These are phyloP conservation scores for Cutaneotrichosporon sp. DNA, from an alignment of 1,284 basidiomycete genomes.

Conservation along the genomic window DNA sequence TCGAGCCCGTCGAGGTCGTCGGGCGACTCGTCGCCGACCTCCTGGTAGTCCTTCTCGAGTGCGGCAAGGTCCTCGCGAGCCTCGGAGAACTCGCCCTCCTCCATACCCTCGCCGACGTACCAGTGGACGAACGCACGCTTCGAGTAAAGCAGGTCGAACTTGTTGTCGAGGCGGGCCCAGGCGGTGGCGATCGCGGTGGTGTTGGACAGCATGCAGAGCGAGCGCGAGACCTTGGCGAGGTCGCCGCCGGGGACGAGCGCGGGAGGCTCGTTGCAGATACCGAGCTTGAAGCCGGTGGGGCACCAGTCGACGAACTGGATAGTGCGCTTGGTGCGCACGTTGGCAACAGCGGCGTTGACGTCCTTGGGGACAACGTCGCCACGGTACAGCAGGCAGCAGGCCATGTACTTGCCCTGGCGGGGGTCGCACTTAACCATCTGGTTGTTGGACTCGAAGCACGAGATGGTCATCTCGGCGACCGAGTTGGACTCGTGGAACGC, in stretches of 20 bases:
- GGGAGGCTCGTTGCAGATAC: constrained; percentile 94
- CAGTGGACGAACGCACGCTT: constrained; percentile 89
- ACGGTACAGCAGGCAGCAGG: constrained; percentile 82
- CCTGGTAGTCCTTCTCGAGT: constrained; percentile 93
- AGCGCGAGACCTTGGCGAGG: constrained; percentile 87
- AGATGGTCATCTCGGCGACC: constrained; percentile 96
- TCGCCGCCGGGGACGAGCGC: constrained; percentile 89
- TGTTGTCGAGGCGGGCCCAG: constrained; percentile 95
- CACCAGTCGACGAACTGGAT: constrained; percentile 97
- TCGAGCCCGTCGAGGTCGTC: too few species aligned
- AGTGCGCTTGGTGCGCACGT: constrained; percentile 93
- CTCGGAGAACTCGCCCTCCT: constrained; percentile 97
- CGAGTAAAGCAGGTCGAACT: constrained; percentile 94
- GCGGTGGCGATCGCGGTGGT: constrained; percentile 70
- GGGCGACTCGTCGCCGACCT: constrained; percentile 58
- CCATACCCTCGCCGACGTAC: constrained; percentile 97
- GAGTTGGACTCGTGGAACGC: constrained; percentile 94
- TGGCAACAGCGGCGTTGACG: constrained; percentile 84
- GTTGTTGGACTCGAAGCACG: constrained; percentile 95
- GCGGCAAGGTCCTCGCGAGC: constrained; percentile 95
- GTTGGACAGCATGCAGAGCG: constrained; percentile 90
- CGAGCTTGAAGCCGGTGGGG: constrained; percentile 95
- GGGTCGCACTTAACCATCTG: constrained; percentile 99
- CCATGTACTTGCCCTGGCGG: constrained; percentile 95
- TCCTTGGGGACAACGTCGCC: constrained; percentile 98